Conservation (phyloP, 2,329 filamentous ascomycete genomes). For the Colletotrichum cuscutae region DNA sequence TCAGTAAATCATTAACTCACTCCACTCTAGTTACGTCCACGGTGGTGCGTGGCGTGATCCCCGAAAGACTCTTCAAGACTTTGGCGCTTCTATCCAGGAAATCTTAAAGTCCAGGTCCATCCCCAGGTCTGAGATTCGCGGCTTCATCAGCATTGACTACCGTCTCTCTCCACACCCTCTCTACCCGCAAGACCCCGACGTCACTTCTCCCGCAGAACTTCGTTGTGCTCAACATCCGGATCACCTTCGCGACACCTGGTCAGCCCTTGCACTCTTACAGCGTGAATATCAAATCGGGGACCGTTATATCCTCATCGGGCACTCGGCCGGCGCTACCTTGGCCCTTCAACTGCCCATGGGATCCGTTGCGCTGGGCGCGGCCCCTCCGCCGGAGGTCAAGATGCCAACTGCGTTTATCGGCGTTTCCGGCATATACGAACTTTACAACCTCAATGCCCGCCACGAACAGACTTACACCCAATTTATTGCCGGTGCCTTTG, state of each 20-base stretch:
- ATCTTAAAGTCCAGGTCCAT: constrained; percentile 47
- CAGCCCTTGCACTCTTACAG: constrained; percentile 60
- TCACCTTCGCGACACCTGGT: constrained; percentile 67
- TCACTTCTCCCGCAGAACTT: constrained; percentile 38
- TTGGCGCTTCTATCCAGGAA: constrained; percentile 54
- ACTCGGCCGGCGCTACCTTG: constrained; percentile 73
- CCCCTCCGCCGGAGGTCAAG: constrained; percentile 41
- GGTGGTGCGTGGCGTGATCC: constrained; percentile 74
- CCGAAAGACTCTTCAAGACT: constrained; percentile 55
- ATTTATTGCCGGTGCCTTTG: constrained; percentile 72
- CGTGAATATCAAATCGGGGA: constrained; percentile 56
- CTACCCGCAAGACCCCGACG: constrained; percentile 47
- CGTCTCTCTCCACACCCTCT: constrained; percentile 65
- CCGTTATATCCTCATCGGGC: constrained; percentile 67
- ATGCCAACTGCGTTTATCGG: constrained; percentile 66
- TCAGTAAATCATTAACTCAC: not conserved
- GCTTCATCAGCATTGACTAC: constrained; percentile 73
- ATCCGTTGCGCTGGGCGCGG: constrained; percentile 41
- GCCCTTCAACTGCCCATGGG: constrained; percentile 69
- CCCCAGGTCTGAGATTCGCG: constrained; percentile 57
- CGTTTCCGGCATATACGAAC: constrained; percentile 74
- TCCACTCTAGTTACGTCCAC: constrained; percentile 61
- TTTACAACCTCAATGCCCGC: constrained; percentile 62
- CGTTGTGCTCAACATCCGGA: constrained; percentile 66
- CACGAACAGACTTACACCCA: constrained; percentile 61